A percentile compares a stretch with the other conserved stretches of the same genome.
These are phyloP conservation scores for Geopyxis carbonaria DNA, from an alignment of 495 filamentous ascomycete genomes.

Conservation along the genomic window DNA sequence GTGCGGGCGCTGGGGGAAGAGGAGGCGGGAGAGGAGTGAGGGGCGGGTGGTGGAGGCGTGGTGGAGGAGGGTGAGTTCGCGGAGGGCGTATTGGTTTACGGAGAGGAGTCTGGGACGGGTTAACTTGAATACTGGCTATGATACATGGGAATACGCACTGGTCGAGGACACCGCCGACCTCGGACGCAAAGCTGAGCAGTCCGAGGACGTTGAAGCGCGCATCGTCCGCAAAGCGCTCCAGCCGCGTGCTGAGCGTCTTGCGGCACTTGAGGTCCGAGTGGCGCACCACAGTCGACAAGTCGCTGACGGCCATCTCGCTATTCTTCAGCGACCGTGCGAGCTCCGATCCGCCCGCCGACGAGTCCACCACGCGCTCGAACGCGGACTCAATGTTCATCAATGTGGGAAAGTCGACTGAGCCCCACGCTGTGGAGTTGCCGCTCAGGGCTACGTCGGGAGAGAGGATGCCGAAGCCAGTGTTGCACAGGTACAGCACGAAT, in stretches of 20 bases:
- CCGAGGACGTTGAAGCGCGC: constrained; percentile 22
- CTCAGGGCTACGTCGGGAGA: constrained; percentile 3
- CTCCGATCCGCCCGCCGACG: constrained; percentile 22
- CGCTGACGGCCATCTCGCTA: constrained; percentile 25
- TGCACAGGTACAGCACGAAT: constrained; percentile 12
- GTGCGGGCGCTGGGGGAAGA: constrained; percentile 6
- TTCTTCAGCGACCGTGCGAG: constrained; percentile 23
- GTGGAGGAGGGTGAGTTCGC: constrained; percentile 13
- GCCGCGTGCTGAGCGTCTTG: constrained; percentile 20
- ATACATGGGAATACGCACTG: constrained; percentile 16
- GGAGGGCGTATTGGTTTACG: constrained; percentile 25
- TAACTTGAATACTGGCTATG: constrained; percentile 1
- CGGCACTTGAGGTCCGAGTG: constrained; percentile 25
- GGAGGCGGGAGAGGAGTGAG: constrained; percentile 13
- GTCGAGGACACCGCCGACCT: constrained; percentile 25
- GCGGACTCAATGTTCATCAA: constrained; percentile 25
- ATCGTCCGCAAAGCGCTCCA: constrained; percentile 23
- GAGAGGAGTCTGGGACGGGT: constrained; percentile 17
- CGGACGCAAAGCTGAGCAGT: constrained; percentile 20
- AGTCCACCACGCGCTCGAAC: constrained; percentile 26
- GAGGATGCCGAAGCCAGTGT: constrained; percentile 7
- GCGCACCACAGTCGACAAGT: constrained; percentile 21
- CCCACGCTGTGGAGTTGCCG: constrained; percentile 15
- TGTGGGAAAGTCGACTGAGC: constrained; percentile 21
- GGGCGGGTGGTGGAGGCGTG: constrained; percentile 14